A percentile compares a stretch with the other conserved stretches of the same genome.
Evolutionary conservation across 2,329 filamentous ascomycete species (phyloP).

Genomic region (Pestalotiopsis sp.): DNA sequence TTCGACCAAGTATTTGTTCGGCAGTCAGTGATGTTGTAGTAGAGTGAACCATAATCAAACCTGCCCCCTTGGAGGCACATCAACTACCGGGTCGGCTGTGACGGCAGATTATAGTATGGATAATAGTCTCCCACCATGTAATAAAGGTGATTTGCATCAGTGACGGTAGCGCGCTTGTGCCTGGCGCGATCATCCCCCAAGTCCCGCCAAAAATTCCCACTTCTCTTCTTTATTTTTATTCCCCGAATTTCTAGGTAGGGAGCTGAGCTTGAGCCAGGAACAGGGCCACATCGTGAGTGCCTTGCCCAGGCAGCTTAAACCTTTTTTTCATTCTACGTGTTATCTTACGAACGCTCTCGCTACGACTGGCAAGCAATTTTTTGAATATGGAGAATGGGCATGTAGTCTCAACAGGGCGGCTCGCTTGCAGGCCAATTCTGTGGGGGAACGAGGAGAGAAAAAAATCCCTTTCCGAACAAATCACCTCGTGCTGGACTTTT

Average conservation of each 20-base stretch:
- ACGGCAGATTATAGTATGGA: slow-evolving; percentile 3
- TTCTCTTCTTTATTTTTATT: slow-evolving; percentile 9
- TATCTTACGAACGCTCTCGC: no score
- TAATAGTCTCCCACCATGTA: background rate
- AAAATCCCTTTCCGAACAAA: no score
- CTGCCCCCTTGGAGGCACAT: background rate
- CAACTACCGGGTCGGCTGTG: slow-evolving; percentile 5
- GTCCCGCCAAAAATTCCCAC: slow-evolving; percentile 1
- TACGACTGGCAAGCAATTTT: no score
- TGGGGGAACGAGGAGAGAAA: no score
- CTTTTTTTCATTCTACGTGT: no score
- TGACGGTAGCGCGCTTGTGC: slow-evolving; percentile 2
- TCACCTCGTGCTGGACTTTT: background rate
- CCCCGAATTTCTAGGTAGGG: background rate
- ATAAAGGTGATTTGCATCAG: slow-evolving; percentile 1
- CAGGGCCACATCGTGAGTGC: background rate
- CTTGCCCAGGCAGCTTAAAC: background rate
- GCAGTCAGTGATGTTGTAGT: background rate
- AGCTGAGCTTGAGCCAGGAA: slow-evolving; percentile 8
- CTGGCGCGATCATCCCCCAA: slow-evolving; percentile 8
- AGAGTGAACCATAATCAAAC: background rate
- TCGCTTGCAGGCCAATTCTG: no score
- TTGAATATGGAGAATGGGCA: no score
- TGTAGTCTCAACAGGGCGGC: no score
- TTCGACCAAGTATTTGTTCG: background rate